Percentiles rank a stretch among this genome's conserved stretches.
phyloP scores from a whole-genome alignment of 1,284 basidiomycete species.

The Apiotrichum gamsii region DNA sequence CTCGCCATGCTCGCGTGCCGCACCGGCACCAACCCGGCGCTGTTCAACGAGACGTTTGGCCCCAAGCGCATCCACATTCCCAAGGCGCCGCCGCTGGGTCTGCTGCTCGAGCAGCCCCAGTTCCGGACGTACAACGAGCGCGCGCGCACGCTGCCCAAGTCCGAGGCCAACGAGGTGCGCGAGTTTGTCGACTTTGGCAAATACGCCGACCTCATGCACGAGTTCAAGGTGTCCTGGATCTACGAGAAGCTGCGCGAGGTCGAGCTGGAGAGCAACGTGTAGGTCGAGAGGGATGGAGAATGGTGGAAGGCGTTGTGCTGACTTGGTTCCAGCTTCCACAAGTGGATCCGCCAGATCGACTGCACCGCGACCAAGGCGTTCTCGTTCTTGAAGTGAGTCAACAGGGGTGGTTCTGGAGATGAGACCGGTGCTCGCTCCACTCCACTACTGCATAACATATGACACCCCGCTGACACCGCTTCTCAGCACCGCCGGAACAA shows the following conservation, averaged over 20 bases:
- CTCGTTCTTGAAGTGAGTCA: slow-evolving; percentile 37
- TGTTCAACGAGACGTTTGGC: slow-evolving; percentile 59
- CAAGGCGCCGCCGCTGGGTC: slow-evolving; percentile 91
- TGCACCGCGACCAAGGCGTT: slow-evolving; percentile 22
- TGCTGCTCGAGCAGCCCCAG: slow-evolving; percentile 88
- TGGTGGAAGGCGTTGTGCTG: not conserved
- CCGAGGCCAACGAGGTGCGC: slow-evolving; percentile 12
- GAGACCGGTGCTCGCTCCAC: slow-evolving; percentile 5
- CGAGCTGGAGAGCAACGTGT: slow-evolving; percentile 75
- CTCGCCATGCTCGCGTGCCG: slow-evolving; percentile 71
- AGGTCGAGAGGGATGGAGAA: slow-evolving; percentile 38
- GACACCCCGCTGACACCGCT: too few relatives aligned
- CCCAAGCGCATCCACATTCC: slow-evolving; percentile 79
- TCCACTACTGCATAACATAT: too few relatives aligned
- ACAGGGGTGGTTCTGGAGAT: not conserved
- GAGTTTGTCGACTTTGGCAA: slow-evolving; percentile 61
- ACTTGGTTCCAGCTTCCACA: slow-evolving; percentile 32
- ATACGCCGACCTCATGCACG: slow-evolving; percentile 60
- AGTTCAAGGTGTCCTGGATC: slow-evolving; percentile 76
- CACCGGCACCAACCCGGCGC: slow-evolving; percentile 63
- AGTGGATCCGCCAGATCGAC: slow-evolving; percentile 45
- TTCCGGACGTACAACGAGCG: slow-evolving; percentile 57
- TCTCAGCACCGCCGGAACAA: slow-evolving; percentile 65
- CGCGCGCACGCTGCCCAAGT: slow-evolving; percentile 11
- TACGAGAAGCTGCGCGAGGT: slow-evolving; percentile 75